Evolutionary conservation across 1,284 basidiomycete genomes (phyloP).

Genomic region (Cryptococcus sp.): DNA sequence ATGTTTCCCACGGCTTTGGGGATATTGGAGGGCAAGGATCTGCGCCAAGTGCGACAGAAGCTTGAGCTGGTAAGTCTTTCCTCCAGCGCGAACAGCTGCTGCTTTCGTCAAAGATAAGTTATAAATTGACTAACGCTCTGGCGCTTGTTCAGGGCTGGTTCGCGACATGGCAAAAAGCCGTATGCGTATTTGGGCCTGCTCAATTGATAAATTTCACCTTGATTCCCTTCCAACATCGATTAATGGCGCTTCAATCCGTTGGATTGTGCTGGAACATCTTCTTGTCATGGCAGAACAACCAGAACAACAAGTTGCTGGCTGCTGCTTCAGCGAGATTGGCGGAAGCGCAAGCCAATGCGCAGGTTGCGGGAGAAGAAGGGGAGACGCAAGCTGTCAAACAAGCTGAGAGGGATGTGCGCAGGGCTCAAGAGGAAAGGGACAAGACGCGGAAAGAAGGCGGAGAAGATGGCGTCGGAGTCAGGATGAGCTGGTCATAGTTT

Average conservation of each 20-base stretch:
- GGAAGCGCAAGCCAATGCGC: constrained; percentile 24
- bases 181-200: constrained; percentile 71
- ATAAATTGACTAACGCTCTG: not conserved
- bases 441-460: constrained; percentile 36
- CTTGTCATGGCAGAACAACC: constrained; percentile 44
- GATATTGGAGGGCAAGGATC: constrained; percentile 45
- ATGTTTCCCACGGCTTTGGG: constrained; percentile 48
- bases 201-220: constrained; percentile 79
- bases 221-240: constrained; percentile 76
- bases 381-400: constrained; percentile 16
- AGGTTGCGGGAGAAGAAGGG: constrained; percentile 4
- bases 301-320: constrained; percentile 36
- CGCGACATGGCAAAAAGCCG: constrained; percentile 39
- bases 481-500: constrained; percentile 37
- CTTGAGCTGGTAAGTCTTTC: constrained; percentile 34
- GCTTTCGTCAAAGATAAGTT: not conserved
- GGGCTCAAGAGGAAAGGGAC: constrained; percentile 23
- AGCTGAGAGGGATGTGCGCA: constrained; percentile 22
- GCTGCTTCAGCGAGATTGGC: constrained; percentile 21
- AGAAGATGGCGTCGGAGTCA: constrained; percentile 35
- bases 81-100: not conserved
- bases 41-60: constrained; percentile 41
- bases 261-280: constrained; percentile 73
- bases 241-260: constrained; percentile 73
- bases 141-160: constrained; percentile 30